Conservation (phyloP, 164 flowering plant species). For the Sextonia rubra region DNA sequence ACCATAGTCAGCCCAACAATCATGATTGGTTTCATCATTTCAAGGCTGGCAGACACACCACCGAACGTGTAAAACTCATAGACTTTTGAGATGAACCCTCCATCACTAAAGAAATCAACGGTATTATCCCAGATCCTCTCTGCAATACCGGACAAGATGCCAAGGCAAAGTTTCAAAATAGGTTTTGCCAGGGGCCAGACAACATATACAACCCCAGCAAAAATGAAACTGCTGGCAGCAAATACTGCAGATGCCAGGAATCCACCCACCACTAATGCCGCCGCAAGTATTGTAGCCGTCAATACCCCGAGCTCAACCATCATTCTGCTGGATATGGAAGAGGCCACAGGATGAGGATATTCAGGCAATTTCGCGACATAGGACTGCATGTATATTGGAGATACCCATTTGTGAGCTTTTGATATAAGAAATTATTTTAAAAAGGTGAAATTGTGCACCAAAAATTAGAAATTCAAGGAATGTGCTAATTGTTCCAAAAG, state of each 20-base stretch:
- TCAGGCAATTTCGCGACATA: constrained; percentile 70
- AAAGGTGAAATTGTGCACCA: background rate
- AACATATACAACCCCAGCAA: constrained; percentile 46
- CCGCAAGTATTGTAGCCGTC: constrained; percentile 65
- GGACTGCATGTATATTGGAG: constrained; percentile 64
- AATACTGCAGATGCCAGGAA: constrained; percentile 76
- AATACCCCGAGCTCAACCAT: constrained; percentile 82
- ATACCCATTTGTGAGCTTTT: constrained; percentile 8
- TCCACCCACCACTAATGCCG: constrained; percentile 69
- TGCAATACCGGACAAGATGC: constrained; percentile 37
- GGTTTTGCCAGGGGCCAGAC: constrained; percentile 72
- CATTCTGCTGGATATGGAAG: constrained; percentile 88
- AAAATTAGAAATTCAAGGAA: background rate
- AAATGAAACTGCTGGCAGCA: constrained; percentile 67
- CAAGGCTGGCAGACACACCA: constrained; percentile 65
- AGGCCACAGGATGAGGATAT: constrained; percentile 86
- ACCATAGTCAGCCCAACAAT: constrained; percentile 64
- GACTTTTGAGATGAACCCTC: constrained; percentile 62
- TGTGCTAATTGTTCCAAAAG: background rate
- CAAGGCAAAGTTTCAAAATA: constrained; percentile 42
- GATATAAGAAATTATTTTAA: background rate
- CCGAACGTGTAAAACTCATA: constrained; percentile 57
- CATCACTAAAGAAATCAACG: constrained; percentile 48
- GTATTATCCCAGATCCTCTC: constrained; percentile 58
- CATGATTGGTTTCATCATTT: constrained; percentile 54